Conservation (phyloP, 768 basidiomycete genomes). For the Hemileccinum impolitum region DNA sequence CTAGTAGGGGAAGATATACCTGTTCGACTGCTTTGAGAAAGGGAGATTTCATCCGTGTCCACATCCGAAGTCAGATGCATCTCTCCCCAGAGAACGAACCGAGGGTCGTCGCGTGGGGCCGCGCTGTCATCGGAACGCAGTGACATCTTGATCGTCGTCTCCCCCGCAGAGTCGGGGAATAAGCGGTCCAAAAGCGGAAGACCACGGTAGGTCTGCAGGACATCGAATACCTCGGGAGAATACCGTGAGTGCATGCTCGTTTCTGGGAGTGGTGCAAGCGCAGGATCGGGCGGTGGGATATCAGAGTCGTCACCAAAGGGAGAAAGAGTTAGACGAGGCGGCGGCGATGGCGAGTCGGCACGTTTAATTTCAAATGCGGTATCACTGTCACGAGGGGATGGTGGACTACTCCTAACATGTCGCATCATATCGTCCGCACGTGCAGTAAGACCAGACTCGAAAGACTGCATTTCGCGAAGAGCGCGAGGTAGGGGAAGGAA, state of each 20-base stretch:
- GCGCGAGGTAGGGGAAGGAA: constrained; percentile 47
- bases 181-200: constrained; percentile 70
- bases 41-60: constrained; percentile 38
- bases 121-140: constrained; percentile 62
- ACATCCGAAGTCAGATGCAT: constrained; percentile 30
- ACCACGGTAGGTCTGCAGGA: constrained; percentile 76
- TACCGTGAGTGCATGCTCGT: constrained; percentile 59
- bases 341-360: constrained; percentile 12
- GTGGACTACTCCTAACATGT: constrained; percentile 10
- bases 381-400: constrained; percentile 8
- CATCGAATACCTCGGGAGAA: constrained; percentile 74
- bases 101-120: constrained; percentile 80
- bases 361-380: background rate
- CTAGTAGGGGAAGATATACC: constrained; percentile 37
- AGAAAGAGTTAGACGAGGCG: constrained; percentile 23
- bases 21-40: constrained; percentile 37
- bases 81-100: constrained; percentile 90
- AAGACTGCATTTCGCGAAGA: constrained; percentile 84
- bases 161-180: constrained; percentile 50
- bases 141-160: constrained; percentile 72
- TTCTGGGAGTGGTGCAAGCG: constrained; percentile 40
- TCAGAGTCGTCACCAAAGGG: constrained; percentile 30
- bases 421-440: constrained; percentile 44
- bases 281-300: constrained; percentile 26
- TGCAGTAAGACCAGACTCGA: constrained; percentile 79